phyloP scores from a whole-genome alignment of 202 grass and related monocot species.

The Panicum virgatum region DNA sequence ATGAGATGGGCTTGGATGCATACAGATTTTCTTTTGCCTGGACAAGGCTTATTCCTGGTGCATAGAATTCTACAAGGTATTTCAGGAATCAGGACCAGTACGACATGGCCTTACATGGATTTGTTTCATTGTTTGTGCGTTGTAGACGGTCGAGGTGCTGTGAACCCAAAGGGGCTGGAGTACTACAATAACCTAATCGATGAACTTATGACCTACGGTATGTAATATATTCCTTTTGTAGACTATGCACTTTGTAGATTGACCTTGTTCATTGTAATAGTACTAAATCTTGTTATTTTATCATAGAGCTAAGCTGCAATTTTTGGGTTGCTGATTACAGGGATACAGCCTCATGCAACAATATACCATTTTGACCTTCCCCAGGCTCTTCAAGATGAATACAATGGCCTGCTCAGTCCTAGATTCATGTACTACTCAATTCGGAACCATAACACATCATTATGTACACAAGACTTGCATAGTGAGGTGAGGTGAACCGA shows the following conservation, averaged over 20 bases:
- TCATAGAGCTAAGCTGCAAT: neutral
- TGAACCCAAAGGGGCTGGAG: slow-evolving; percentile 75
- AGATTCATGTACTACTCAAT: slow-evolving; percentile 62
- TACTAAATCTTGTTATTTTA: neutral
- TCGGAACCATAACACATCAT: neutral
- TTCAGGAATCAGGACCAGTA: neutral
- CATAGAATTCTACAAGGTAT: neutral
- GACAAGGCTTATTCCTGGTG: slow-evolving; percentile 74
- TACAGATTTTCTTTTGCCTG: slow-evolving; percentile 94
- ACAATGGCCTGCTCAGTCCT: slow-evolving; percentile 61
- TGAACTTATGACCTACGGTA: slow-evolving; percentile 81
- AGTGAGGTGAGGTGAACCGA: neutral
- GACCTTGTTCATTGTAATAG: neutral
- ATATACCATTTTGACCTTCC: slow-evolving; percentile 92
- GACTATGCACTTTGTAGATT: neutral
- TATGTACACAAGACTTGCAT: neutral
- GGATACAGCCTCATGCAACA: slow-evolving; percentile 87
- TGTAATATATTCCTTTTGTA: neutral
- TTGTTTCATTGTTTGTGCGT: slow-evolving; percentile 11
- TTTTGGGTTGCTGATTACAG: neutral
- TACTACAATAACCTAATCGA: slow-evolving; percentile 93
- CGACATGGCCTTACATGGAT: neutral
- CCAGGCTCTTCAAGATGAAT: slow-evolving; percentile 81
- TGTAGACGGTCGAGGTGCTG: slow-evolving; percentile 71
- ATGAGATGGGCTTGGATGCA: slow-evolving; percentile 70